Conservation (phyloP, 139 green algal genomes). For the Monoraphidium neglectum region DNA sequence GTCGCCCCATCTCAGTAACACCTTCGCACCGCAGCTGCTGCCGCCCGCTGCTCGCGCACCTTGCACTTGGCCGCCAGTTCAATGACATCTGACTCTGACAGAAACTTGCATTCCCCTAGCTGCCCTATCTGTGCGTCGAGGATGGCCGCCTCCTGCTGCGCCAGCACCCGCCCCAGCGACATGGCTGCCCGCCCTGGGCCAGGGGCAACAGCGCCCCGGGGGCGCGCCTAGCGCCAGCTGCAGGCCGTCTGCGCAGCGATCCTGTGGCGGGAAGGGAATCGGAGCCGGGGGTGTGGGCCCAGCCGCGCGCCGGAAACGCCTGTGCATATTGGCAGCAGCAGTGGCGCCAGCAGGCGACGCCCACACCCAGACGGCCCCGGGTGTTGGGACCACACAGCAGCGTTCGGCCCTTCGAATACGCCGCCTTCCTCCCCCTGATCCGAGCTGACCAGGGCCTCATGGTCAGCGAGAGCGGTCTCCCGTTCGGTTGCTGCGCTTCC, state of each 20-base stretch:
- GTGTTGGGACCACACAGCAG: no score
- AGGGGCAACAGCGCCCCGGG: background rate
- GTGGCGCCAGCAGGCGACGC: no score
- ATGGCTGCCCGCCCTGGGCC: slow-evolving; percentile 9
- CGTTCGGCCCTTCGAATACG: no score
- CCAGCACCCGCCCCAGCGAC: slow-evolving; percentile 18
- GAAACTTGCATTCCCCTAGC: slow-evolving; percentile 3
- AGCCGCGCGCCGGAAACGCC: no score
- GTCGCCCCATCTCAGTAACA: no score
- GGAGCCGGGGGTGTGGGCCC: background rate
- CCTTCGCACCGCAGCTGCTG: no score
- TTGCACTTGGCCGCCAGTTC: slow-evolving; percentile 68
- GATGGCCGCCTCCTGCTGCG: slow-evolving; percentile 49
- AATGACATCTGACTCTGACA: slow-evolving; percentile 59
- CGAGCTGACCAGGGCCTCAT: no score
- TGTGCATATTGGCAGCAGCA: no score
- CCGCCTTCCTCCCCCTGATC: no score
- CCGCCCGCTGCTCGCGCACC: slow-evolving; percentile 2
- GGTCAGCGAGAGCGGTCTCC: no score
- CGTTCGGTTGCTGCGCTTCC: no score
- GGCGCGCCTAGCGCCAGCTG: background rate
- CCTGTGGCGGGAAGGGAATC: background rate
- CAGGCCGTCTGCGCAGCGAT: background rate
- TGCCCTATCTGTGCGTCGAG: slow-evolving; percentile 45
- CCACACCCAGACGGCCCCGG: no score